phyloP scores from a whole-genome alignment of 169 alveolate genomes.

The Eimeria brunetti region DNA sequence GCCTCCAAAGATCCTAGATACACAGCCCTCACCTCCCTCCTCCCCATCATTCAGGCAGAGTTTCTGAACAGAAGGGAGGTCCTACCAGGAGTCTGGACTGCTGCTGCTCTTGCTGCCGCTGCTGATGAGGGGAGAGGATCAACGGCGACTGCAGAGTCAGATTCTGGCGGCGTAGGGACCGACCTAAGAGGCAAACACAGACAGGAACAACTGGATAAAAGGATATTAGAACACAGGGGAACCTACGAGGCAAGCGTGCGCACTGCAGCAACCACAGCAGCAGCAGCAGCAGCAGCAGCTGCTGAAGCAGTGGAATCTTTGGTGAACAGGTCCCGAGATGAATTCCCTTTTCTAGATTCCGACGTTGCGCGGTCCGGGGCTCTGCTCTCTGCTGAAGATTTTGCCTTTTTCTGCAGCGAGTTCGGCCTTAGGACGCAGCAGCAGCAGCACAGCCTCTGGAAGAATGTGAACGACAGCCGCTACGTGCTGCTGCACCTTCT shows the following conservation, averaged over 20 bases:
- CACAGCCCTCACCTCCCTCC: conserved; percentile 60
- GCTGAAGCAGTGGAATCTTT: conserved; percentile 18
- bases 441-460: conserved; percentile 24
- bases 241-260: neutral
- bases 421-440: conserved; percentile 44
- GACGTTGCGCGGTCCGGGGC: conserved; percentile 79
- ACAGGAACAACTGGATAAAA: neutral
- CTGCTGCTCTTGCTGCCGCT: neutral
- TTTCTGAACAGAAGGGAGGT: conserved; percentile 65
- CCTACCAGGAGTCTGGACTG: neutral
- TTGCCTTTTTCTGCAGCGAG: conserved; percentile 77
- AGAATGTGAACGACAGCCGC: conserved; percentile 32
- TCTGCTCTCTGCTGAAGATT: conserved; percentile 71
- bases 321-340: conserved; percentile 64
- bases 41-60: conserved; percentile 77
- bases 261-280: neutral
- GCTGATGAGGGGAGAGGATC: neutral
- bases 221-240: neutral
- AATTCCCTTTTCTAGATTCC: conserved; percentile 80
- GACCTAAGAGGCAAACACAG: neutral
- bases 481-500: conserved; percentile 77
- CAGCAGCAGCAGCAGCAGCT: conserved; percentile 11
- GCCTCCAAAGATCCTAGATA: conserved; percentile 36
- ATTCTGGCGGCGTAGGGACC: neutral
- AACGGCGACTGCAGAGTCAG: neutral